Evolutionary conservation across 2,329 filamentous ascomycete species (phyloP).

Genomic region (Ophiocordyceps camponoti-saundersi): DNA sequence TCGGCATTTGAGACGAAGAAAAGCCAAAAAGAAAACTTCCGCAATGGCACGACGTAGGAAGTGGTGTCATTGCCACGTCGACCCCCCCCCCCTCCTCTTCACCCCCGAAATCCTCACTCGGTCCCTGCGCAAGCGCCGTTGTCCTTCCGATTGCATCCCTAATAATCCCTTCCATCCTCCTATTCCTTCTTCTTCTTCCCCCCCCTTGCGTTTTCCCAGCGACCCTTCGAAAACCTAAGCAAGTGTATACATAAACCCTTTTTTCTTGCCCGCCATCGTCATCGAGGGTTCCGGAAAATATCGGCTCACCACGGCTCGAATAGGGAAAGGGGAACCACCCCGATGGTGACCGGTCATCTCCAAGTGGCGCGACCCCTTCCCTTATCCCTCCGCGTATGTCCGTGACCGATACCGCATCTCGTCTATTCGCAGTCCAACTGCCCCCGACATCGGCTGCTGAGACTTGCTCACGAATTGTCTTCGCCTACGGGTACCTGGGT

Average conservation of each 20-base stretch:
- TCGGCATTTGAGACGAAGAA: not conserved
- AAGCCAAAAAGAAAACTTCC: not conserved
- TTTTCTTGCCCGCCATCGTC: not conserved
- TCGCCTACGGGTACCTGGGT: conserved; percentile 45
- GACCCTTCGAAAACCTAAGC: not conserved
- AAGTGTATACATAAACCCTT: not conserved
- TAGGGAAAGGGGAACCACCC: not conserved
- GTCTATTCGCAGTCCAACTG: not conserved
- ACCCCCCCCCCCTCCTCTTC: not conserved
- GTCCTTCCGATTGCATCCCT: not conserved
- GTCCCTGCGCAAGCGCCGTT: not conserved
- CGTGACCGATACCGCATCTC: not conserved
- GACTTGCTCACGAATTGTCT: conserved; percentile 4
- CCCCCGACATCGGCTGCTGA: no score
- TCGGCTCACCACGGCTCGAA: not conserved
- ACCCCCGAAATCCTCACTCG: not conserved
- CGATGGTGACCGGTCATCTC: not conserved
- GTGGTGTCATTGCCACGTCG: not conserved
- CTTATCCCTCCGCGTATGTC: not conserved
- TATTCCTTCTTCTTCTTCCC: not conserved
- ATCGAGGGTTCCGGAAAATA: not conserved
- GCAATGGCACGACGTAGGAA: not conserved
- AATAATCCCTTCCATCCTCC: no score
- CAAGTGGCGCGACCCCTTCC: not conserved
- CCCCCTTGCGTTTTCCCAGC: not conserved